Evolutionary conservation across 2,329 filamentous ascomycete species (phyloP).

Genomic region (Fusarium luffae): DNA sequence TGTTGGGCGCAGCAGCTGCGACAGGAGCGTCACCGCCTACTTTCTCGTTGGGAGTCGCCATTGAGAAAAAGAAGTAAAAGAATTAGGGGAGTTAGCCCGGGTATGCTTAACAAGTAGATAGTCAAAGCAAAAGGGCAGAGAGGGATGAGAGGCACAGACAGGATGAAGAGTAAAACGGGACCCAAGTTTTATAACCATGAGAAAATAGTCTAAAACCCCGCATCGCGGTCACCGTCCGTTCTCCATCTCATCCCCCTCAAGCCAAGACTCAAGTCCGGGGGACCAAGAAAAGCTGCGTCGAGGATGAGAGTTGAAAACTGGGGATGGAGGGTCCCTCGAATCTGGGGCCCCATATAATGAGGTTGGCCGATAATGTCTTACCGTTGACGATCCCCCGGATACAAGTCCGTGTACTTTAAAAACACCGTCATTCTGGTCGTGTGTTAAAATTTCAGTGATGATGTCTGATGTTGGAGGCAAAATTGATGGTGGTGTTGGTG

Average conservation of each 20-base stretch:
- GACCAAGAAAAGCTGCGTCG: neutral
- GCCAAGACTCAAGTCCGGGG: slow-evolving; percentile 1
- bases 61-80: neutral
- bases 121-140: neutral
- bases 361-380: slow-evolving; percentile 3
- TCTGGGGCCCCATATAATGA: slow-evolving; percentile 5
- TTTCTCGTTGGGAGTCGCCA: slow-evolving; percentile 4
- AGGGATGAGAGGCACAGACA: neutral
- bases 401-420: neutral
- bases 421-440: neutral
- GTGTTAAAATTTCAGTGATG: neutral
- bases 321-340: neutral
- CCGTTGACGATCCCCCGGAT: neutral
- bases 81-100: neutral
- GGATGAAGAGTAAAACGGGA: neutral
- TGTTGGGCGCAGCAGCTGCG: neutral
- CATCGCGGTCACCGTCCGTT: neutral
- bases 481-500: neutral
- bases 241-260: neutral
- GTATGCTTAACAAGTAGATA: neutral
- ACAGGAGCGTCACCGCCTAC: neutral
- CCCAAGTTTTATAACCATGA: neutral
- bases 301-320: neutral
- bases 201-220: neutral
- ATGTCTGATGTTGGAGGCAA: too few relatives aligned